Evolutionary conservation across 2,329 filamentous ascomycete species (phyloP), one percentile per base, ranked within the genome.

Genomic region (Diaporthe humulicola): DNA sequence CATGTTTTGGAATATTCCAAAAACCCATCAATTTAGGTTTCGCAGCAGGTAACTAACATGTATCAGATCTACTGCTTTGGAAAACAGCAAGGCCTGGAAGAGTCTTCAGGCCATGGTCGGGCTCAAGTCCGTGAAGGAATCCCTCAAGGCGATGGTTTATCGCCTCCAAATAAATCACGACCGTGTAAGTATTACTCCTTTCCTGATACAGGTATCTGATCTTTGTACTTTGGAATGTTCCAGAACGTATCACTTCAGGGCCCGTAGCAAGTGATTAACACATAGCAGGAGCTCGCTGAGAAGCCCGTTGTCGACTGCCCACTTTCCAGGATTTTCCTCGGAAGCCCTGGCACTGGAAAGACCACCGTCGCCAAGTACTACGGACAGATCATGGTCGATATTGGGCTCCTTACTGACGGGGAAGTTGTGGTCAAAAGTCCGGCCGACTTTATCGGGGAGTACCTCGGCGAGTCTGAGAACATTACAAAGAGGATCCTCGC

Each of bases 281-380:
- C n/a, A n/a, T n/a, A n/a, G n/a, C n/a, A n/a, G n/a, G 93, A 95
- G 78, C 82, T 95, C 0, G 78, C 84, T 0, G 93, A 94, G 78
- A 84, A 92, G 79, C 86, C 88, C 0, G 80, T 87, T 0, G 83
- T 95, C 0, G 83, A 92, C 71, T 91, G 90, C 69, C 90, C 88
- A 0, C 84, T 95, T 0, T 95, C 95, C 80, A 86, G 88, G 12
- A 90, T 95, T 2, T 94, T 96, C 73, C 80, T 95, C 0, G 94
- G 94, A 0, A 89, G 87, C 1, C 94, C 94, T 0, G 94, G 94
- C 0, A 96, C 94, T 0, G 93, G 94, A 0, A 96, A 95, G 78
- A 95, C 93, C 0, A 92, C 92, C 0, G 91, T 95, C 0, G 94
- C 93, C 0, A 94, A 94, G 79, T 81, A 95, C 0, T 95, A 95